Base-by-base conservation (phyloP, 345 rosid genomes). In the Hibiscus syriacus region DNA sequence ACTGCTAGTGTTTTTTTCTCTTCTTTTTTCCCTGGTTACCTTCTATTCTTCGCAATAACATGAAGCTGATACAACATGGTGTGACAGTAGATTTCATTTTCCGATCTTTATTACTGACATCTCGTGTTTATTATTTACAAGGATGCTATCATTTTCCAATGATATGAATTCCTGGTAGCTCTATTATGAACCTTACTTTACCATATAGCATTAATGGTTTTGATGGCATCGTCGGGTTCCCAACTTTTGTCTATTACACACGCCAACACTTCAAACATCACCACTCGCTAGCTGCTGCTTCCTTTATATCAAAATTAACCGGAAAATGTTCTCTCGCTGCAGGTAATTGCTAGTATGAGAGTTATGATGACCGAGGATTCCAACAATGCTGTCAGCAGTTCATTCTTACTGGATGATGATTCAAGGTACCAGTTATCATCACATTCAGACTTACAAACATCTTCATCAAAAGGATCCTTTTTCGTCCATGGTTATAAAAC, bases 291-390 rank as follows among this genome's bases (percentile, higher is more conserved):
- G 8, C 19, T 30, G n/a, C 48, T 23, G 29, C 19, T 59, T 23
- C 39, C 14, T 64, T 3, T 5, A 17, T 56, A 22, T 55, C 2
- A 3, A 4, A 39, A 13, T 66, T 52, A 22, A 30, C 25, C 23
- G 43, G 34, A 67, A 59, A 74, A 32, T 41, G 38, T 56, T n/a
- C n/a, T n/a, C 64, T 55, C 61, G 57, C 43, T 74, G 70, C 83
- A 94, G 99, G 95, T 94, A 50, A 87, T 87, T 70, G 72, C 92
- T 8, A 86, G 81, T 57, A 91, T 94, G 97, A 79, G 95, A 81
- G 71, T n/a, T n/a, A n/a, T n/a, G n/a, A n/a, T n/a, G n/a, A n/a
- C n/a, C n/a, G n/a, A n/a, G n/a, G n/a, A n/a, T 71, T n/a, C 95
- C 6, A 90, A 86, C 58, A 83, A 80, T 50, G 80, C 83, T 5